Conservation (phyloP, 441 rosid species). For the Syzygium malaccense region DNA sequence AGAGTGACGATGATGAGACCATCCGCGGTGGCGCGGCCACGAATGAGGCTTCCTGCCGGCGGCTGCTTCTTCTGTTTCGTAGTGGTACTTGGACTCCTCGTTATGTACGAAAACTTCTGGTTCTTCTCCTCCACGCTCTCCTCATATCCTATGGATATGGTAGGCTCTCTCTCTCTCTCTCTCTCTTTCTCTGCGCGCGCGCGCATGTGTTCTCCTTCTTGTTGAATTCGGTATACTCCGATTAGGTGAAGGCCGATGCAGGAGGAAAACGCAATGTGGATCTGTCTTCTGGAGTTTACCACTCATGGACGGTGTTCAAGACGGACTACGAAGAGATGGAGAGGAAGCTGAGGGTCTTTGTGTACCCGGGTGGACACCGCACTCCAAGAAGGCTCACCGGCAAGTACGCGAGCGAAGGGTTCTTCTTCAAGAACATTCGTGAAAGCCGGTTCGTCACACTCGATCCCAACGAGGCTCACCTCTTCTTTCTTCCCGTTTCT, state of each 20-base stretch:
- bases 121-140: background rate
- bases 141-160: background rate
- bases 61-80: background rate
- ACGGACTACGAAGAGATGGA: background rate
- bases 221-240: background rate
- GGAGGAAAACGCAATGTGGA: background rate
- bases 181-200: fast-evolving
- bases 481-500: conserved; percentile 16
- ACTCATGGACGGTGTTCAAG: conserved; percentile 4
- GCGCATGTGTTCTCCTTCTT: background rate
- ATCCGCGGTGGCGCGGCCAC: background rate
- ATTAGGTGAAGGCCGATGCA: background rate
- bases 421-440: conserved; percentile 9
- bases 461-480: conserved; percentile 1
- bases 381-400: background rate
- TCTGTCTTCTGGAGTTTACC: background rate
- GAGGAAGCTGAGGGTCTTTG: conserved; percentile 2
- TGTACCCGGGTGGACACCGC: background rate
- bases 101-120: background rate
- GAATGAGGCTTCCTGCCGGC: background rate
- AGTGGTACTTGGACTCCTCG: background rate
- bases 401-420: conserved; percentile 5
- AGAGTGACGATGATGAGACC: background rate
- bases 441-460: conserved; percentile 3
- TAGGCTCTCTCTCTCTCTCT: background rate